Conservation (phyloP, 2,329 filamentous ascomycete species). For the Harringtonia lauricola region DNA sequence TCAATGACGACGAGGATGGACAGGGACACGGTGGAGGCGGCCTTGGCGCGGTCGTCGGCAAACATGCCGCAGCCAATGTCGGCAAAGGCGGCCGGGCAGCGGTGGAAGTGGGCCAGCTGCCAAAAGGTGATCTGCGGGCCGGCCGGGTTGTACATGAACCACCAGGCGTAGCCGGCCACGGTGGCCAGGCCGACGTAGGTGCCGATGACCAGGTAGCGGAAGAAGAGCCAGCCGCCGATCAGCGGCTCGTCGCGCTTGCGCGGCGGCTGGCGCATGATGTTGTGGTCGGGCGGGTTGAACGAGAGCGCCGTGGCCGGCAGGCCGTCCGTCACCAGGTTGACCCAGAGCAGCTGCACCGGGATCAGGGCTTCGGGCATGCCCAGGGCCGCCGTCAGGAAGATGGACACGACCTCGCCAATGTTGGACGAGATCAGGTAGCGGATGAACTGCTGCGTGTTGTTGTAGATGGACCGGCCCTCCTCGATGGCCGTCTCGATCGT, state of each 20-base stretch:
- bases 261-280: conserved; percentile 90
- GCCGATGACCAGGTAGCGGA: conserved; percentile 93
- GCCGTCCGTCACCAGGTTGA: conserved; percentile 96
- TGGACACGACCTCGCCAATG: conserved; percentile 97
- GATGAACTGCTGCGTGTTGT: conserved; percentile 99
- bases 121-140: conserved; percentile 88
- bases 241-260: conserved; percentile 87
- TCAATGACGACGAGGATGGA: conserved; percentile 93
- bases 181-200: conserved; percentile 91
- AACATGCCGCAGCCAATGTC: conserved; percentile 93
- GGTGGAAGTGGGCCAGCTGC: conserved; percentile 88
- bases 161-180: conserved; percentile 98
- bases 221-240: conserved; percentile 92
- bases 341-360: conserved; percentile 95
- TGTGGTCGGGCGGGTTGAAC: conserved; percentile 97
- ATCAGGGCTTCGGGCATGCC: conserved; percentile 98
- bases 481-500: conserved; percentile 95
- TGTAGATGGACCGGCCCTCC: conserved; percentile 96
- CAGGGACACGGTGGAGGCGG: conserved; percentile 85
- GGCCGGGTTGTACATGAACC: conserved; percentile 91
- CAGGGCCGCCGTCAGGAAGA: conserved; percentile 90
- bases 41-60: conserved; percentile 70
- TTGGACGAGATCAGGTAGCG: conserved; percentile 98
- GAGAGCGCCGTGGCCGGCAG: conserved; percentile 91
- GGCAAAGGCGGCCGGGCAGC: conserved; percentile 74